Conservation (phyloP, 169 alveolate genomes). For the Cryptosporidium canis region DNA sequence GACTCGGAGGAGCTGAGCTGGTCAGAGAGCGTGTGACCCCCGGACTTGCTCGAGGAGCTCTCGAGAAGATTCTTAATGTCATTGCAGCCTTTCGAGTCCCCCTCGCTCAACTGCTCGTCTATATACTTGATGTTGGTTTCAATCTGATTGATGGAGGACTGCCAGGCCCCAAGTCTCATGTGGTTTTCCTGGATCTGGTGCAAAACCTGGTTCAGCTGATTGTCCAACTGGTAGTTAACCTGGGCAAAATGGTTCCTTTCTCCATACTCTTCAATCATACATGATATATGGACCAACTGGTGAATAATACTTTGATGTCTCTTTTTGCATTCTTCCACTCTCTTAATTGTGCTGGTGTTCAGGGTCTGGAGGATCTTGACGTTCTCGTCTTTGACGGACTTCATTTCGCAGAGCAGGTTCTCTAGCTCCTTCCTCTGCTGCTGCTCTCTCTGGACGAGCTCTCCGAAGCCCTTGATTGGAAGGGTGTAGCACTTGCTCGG, state of each 20-base stretch:
- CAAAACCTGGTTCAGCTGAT: constrained; percentile 55
- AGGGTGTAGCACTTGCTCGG: constrained; percentile 61
- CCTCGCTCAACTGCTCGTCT: constrained; percentile 49
- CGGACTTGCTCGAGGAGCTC: background rate
- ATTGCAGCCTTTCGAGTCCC: background rate
- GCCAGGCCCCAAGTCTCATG: constrained; percentile 69
- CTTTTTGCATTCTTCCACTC: constrained; percentile 65
- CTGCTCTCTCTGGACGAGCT: constrained; percentile 47
- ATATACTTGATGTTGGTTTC: constrained; percentile 57
- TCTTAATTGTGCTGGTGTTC: constrained; percentile 40
- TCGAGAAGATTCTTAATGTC: constrained; percentile 41
- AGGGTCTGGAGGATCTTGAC: constrained; percentile 29
- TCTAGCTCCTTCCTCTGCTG: constrained; percentile 69
- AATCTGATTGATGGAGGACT: constrained; percentile 47
- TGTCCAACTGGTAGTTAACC: constrained; percentile 51
- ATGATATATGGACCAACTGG: constrained; percentile 58
- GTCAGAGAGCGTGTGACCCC: background rate
- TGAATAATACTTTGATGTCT: constrained; percentile 65
- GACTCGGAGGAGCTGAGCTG: background rate
- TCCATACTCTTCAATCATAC: constrained; percentile 66
- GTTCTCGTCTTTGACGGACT: constrained; percentile 53
- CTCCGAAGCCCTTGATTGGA: constrained; percentile 69
- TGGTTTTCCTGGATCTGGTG: constrained; percentile 60
- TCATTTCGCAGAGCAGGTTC: constrained; percentile 41
- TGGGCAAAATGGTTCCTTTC: constrained; percentile 54